Evolutionary conservation across 441 rosid species (phyloP), one percentile per base, ranked within the genome.

Genomic region (Iberis amara): DNA sequence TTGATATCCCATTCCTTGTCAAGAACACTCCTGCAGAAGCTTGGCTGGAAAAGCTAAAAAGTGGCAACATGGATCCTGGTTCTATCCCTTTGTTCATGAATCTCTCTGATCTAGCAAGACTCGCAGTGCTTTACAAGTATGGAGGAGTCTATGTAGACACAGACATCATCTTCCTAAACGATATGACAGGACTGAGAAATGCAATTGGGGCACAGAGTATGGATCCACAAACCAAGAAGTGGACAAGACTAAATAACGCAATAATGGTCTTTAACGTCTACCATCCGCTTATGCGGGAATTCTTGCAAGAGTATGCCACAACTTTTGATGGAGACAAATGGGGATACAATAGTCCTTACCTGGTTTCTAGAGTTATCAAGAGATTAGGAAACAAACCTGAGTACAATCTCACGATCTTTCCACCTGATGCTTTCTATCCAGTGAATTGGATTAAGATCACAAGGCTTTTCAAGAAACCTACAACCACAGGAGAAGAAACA

Each of bases 121-220:
- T 81, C 6, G 73, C 79, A 0, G 60, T 73, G 11, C 52, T 78
- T 26, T 76, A 81, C 74, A 73, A 71, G 9, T 74, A 81, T 32
- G 84, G 88, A 36, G 88, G 85, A 31, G 52, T 61, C 44, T 81
- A 81, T 64, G 35, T 81, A 47, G 88, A 79, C 62, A 73, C 80
- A 1, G 88, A 79, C 27, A 68, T 80, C 66, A 60, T 80, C 59
- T 59, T 75, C 52, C 36, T 75, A 14, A 68, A 64, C 33, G 60
- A 68, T 3, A 37, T 77, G 8, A 43, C 63, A 6, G 47, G 68
- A 5, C 45, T 80, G 13, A 66, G 77, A 49, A 80, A 80, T 47
- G 62, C 77, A 1, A 59, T 80, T 12, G 86, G 86, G 0, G 83
- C 77, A 9, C 86, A 80, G 65, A 76, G 78, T 11, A 31, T 68